Base-by-base conservation (phyloP, 257 asterid species). In the Solanum bulbocastanum region DNA sequence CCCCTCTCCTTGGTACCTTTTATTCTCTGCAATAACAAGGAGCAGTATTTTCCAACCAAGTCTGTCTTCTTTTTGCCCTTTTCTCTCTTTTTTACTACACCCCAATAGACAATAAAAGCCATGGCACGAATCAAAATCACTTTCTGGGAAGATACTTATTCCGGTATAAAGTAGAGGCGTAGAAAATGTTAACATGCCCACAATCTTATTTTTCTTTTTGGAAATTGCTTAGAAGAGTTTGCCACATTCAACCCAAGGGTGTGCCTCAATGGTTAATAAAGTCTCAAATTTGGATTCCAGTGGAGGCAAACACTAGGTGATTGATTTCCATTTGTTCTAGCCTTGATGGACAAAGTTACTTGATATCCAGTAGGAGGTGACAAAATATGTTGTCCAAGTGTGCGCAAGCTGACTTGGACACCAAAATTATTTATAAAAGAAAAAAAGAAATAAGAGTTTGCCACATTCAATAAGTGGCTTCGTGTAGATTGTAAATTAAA, bases 141-240 rank as follows among this genome's bases (percentile, higher is more conserved):
- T 76, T 87, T 74, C 79, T 62, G 20, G 73, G 88, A 76, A 60
- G 88, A 65, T 74, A 72, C 88, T 87, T 35, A 87, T 87, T 87
- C 86, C 65, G 86, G 52, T 87, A 76, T 87, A 76, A 87, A 87
- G 88, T 87, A 79, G 39, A 76, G 88, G 79, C 69, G 86, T 39
- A 36, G 86, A 87, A 87, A 87, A 75, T 76, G 84, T 39, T 37
- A 30, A 49, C 69, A 18, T 27, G 23, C 39, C 66, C 10, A n/a
- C 25, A 10, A 42, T 49, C 85, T 81, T 46, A 18, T 46, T 81
- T 81, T 46, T 49, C 85, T 46, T 46, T 30, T 30, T 10, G 69
- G 69, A 23, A 27, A 86, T 66, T 81, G 68, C 85, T 81, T 79
- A 25, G 0, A 44, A 44, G 40, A 79, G 40, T 16, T 79, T 18